Evolutionary conservation across 192 early-diverging fungal genomes (phyloP), one percentile per base, ranked within the genome.

Genomic region (Phlyctochytrium bullatum): DNA sequence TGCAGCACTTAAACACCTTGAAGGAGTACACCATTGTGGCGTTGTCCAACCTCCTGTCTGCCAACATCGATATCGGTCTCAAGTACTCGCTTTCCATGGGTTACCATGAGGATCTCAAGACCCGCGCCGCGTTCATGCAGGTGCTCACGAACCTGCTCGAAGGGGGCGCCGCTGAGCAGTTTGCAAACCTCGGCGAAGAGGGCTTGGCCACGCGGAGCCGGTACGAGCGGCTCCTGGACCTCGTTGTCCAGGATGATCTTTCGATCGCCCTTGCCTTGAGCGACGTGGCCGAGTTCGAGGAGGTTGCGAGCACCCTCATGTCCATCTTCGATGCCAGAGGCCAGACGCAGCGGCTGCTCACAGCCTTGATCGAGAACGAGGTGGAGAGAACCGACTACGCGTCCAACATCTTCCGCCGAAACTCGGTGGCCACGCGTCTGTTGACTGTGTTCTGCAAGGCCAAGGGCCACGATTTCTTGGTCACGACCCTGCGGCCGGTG

Each of bases 111-210:
- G 94, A 97, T 74, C 83, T 88, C 17, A 87, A 89, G 66, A 92
- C 90, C 58, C 84, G 96, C 23, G 89, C 91, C 0, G 85, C 93
- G 27, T 98, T 97, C 68, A 93, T 94, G 74, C 87, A 93, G 56
- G 94, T 98, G 32, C 77, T 98, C 40, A 95, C 93, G 28, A 92
- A 96, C 62, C 88, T 97, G 53, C 75, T 98, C 52, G 89, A 93
- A 61, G 78, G 88, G 73, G 96, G 92, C n/a, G 88, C 87, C 2
- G 59, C 70, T 1, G 51, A 79, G 64, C 56, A 78, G 52, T 77
- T 76, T n/a, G 90, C 92, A 62, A 90, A 90, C 68, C 73, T 98
- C 4, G 62, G 88, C 80, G 30, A 90, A 85, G 75, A 93, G 86
- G 73, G 84, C 78, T 20, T 72, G 17, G 63, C 72, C 1, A 88